Evolutionary conservation across 495 filamentous ascomycete genomes (phyloP), one percentile per base, ranked within the genome.

Genomic region (Lindgomyces ingoldianus): DNA sequence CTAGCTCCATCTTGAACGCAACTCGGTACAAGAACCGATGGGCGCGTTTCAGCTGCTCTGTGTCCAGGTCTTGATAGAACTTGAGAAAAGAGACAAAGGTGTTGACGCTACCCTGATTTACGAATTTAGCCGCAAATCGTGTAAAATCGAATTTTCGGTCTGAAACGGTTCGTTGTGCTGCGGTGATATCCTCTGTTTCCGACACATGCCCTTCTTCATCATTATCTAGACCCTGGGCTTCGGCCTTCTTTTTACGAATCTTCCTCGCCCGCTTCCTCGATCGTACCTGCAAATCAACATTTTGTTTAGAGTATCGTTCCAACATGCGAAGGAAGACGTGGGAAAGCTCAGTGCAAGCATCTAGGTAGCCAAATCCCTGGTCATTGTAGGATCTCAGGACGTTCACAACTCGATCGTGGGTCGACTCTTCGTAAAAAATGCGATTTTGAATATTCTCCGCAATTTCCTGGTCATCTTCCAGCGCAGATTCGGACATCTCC

Each of bases 401-500:
- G 45, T 85, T 81, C 24, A 94, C 79, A 21, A 98, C 83, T 6
- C 90, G 81, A 63, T 98, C 93, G 70, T 98, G 90, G 0, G 92
- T 97, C 0, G 88, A 87, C 70, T 98, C 92, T 75, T 99, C 95
- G 77, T 99, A 98, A 74, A 99, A 99, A 1, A 99, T 91, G 27
- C 95, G 90, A 69, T 89, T 94, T 54, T 96, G 87, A 41, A 96
- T 96, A 65, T 98, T 99, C 70, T 99, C 93, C 3, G 95, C 95
- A 69, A 99, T 97, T 63, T 98, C 95, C 74, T 95, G 90, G 68
- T 99, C 91, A 10, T 98, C 95, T 64, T 97, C 93, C 24, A 91
- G 80, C 0, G 84, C 83, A 0, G 90, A 93, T 41, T 88, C 83
- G 2, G 86, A 79, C 95, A 99, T 99, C 61, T 96, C 91, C 71